These are phyloP conservation scores for Fomitopsis pinicola DNA, from an alignment of 1,284 basidiomycete species.

Conservation along the genomic window DNA sequence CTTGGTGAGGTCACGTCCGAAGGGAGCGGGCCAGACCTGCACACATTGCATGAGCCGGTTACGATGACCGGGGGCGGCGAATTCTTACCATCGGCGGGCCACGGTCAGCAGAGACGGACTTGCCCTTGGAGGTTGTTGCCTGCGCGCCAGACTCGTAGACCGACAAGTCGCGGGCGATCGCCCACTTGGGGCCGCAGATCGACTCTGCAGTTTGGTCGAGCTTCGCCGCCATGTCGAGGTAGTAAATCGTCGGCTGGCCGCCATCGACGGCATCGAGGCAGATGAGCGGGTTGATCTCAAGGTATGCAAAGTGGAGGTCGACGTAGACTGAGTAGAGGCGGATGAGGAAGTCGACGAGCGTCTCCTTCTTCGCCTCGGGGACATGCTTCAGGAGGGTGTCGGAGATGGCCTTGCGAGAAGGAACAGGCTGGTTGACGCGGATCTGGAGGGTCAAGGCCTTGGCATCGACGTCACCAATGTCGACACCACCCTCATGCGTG, in stretches of 20 bases:
- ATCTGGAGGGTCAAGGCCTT: slow-evolving; percentile 92
- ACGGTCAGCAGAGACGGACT: slow-evolving; percentile 76
- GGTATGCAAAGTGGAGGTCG: slow-evolving; percentile 97
- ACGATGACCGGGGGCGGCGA: neutral
- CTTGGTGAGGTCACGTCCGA: slow-evolving; percentile 97
- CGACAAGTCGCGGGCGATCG: slow-evolving; percentile 89
- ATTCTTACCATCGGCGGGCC: slow-evolving; percentile 88
- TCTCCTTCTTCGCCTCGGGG: slow-evolving; percentile 77
- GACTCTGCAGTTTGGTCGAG: slow-evolving; percentile 98
- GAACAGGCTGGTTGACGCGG: slow-evolving; percentile 77
- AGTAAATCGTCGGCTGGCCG: slow-evolving; percentile 82
- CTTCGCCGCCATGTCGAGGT: slow-evolving; percentile 99
- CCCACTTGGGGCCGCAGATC: slow-evolving; percentile 98
- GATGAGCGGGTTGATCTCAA: slow-evolving; percentile 99
- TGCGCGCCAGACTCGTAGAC: slow-evolving; percentile 54
- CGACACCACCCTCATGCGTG: slow-evolving; percentile 98
- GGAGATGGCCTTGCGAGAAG: slow-evolving; percentile 74
- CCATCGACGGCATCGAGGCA: slow-evolving; percentile 82
- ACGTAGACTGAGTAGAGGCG: slow-evolving; percentile 97
- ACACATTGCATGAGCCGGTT: too few species aligned
- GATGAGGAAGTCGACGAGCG: slow-evolving; percentile 90
- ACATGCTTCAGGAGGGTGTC: slow-evolving; percentile 77
- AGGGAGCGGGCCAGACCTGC: slow-evolving; percentile 90
- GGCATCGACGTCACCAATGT: slow-evolving; percentile 97
- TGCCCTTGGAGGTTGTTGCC: slow-evolving; percentile 40